Conservation (phyloP, 2,329 filamentous ascomycete genomes). For the Chaetothyriales sp. region DNA sequence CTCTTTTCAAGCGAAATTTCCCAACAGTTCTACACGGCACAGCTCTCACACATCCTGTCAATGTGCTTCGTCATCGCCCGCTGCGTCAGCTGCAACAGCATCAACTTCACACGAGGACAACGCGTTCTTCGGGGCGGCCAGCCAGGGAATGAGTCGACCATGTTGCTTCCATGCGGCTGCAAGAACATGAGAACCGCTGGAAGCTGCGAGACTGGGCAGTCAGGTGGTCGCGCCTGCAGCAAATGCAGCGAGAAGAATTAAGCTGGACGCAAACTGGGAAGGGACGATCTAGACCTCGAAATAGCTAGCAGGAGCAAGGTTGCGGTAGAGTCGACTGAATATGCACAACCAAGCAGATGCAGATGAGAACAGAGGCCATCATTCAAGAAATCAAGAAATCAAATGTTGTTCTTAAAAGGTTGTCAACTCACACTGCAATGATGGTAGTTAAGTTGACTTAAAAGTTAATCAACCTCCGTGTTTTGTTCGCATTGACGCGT, state of each 20-base stretch:
- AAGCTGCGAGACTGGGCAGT: not conserved
- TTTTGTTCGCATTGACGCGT: not conserved
- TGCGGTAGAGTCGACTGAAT: too few relatives aligned
- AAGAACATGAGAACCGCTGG: not conserved
- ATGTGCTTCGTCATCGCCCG: not conserved
- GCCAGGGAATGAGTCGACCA: not conserved
- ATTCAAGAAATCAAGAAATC: too few relatives aligned
- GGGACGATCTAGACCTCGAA: too few relatives aligned
- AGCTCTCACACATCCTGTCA: not conserved
- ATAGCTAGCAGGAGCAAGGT: too few relatives aligned
- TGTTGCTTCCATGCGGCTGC: not conserved
- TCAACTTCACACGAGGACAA: not conserved
- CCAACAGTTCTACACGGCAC: not conserved
- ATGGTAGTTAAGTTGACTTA: too few relatives aligned
- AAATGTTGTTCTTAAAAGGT: too few relatives aligned
- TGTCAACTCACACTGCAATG: too few relatives aligned
- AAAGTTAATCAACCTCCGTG: too few relatives aligned
- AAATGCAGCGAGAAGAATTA: not conserved
- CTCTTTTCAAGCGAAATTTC: too few relatives aligned
- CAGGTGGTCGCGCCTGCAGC: not conserved
- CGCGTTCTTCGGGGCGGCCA: not conserved
- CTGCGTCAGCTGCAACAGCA: not conserved
- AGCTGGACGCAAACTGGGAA: not conserved
- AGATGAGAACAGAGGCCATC: too few relatives aligned
- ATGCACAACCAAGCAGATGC: too few relatives aligned